Base-by-base conservation (phyloP, 495 filamentous ascomycete genomes). In the Hyaloscypha bicolor region DNA sequence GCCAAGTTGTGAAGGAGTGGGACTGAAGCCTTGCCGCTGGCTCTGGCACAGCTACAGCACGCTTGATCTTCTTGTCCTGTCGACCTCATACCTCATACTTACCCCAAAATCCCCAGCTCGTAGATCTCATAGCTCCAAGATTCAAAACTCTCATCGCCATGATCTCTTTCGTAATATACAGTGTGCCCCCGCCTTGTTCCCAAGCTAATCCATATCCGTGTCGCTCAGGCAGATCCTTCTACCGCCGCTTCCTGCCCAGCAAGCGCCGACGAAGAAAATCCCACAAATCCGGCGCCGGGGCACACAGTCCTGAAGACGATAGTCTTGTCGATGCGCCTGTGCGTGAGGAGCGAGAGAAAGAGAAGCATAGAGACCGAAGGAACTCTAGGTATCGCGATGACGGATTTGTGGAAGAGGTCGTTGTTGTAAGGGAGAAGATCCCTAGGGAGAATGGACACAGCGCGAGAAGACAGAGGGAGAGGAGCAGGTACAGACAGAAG, bases 241-340 rank as follows among this genome's bases (percentile, higher is more conserved):
- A 55, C 52, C 55, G 55, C 35, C 48, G 51, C 31, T 19, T 55
- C 30, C 30, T 48, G 1, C 42, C 42, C 9, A 19, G 52, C 29
- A 64, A 64, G 29, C 62, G 62, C 32, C 62, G 62, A n/a, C 29
- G 51, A 12, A 22, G 48, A 12, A 55, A 55, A 57, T 55, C 48
- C 30, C 29, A 35, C 32, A 29, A 9, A 42, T 25, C 16, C 4
- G 8, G 51, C 16, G 22, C 53, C 9, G 29, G 9, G 19, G 2
- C 22, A 19, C 22, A 14, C 53, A 56, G 53, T 56, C 21, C 29
- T 4, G 53, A 56, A 55, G 62, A 55, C 11, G 52, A 51, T 14
- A 29, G 21, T 6, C 52, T 56, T 12, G 21, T 64, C 31, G 62
- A 63, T 56, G 9, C 21, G 3, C 29, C 53, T 8, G 4, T 56